phyloP scores from a whole-genome alignment of 2,329 filamentous ascomycete species.

The Byssoonygena ceratinophila region DNA sequence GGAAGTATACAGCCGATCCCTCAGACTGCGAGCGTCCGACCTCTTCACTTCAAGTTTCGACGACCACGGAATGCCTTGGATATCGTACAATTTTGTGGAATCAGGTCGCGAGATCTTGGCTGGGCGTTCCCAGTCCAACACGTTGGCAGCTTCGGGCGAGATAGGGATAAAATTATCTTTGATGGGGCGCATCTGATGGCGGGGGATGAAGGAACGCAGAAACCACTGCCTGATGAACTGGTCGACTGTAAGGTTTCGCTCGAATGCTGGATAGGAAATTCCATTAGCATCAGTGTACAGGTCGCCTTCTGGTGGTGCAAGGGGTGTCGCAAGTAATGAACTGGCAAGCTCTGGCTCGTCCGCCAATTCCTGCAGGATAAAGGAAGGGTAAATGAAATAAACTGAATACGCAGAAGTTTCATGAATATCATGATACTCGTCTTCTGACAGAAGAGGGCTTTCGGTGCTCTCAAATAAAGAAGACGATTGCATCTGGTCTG shows the following conservation, averaged over 20 bases:
- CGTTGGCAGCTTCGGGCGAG: conserved; percentile 25
- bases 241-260: conserved; percentile 34
- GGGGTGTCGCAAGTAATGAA: conserved; percentile 10
- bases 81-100: conserved; percentile 26
- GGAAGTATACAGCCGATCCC: conserved; percentile 34
- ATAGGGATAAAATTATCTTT: conserved; percentile 15
- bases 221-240: conserved; percentile 36
- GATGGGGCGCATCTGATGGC: conserved; percentile 9
- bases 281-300: conserved; percentile 16
- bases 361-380: conserved; percentile 12
- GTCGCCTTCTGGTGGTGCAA: conserved; percentile 13
- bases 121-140: conserved; percentile 29
- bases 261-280: conserved; percentile 24
- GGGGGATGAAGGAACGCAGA: conserved; percentile 20
- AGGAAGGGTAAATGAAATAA: conserved; percentile 9
- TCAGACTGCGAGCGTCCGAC: conserved; percentile 29
- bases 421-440: conserved; percentile 13
- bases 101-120: conserved; percentile 26
- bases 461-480: background rate
- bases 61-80: conserved; percentile 36
- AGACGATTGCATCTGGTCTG: background rate
- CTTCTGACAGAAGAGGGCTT: conserved; percentile 10
- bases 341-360: conserved; percentile 8
- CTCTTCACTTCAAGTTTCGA: conserved; percentile 29
- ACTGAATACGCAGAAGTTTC: conserved; percentile 10